Evolutionary conservation across 257 asterid genomes (phyloP).

Genomic region (Jacaranda mimosifolia): DNA sequence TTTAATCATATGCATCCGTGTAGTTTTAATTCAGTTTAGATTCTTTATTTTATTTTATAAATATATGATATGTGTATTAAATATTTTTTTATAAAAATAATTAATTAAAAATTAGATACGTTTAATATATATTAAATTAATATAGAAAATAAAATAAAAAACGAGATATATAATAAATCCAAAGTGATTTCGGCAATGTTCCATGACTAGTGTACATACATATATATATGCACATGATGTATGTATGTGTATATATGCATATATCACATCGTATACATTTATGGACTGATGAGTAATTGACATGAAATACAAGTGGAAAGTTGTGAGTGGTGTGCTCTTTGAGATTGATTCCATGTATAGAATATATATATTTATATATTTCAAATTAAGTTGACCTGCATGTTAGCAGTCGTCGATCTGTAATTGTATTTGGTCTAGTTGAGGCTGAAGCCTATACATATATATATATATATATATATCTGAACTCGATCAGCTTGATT

Average conservation of each 20-base stretch:
- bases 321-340: background rate
- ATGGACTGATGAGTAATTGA: background rate
- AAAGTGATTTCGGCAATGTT: background rate
- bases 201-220: background rate
- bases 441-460: slow-evolving; percentile 1
- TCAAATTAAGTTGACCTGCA: background rate
- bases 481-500: background rate
- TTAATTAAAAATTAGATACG: too few relatives aligned
- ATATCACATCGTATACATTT: background rate
- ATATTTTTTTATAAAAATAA: too few relatives aligned
- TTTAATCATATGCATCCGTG: too few relatives aligned
- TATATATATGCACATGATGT: background rate
- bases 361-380: background rate
- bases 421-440: slow-evolving; percentile 11
- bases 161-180: too few relatives aligned
- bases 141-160: too few relatives aligned
- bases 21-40: too few relatives aligned
- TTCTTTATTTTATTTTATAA: too few relatives aligned
- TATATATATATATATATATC: too few relatives aligned
- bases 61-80: too few relatives aligned
- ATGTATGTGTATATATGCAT: background rate
- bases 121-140: too few relatives aligned
- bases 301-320: background rate
- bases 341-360: background rate
- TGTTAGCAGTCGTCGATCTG: background rate